Percentiles rank a stretch among this genome's conserved stretches.
phyloP scores from a whole-genome alignment of 2,329 filamentous ascomycete genomes.

The Scedosporium dehoogii region DNA sequence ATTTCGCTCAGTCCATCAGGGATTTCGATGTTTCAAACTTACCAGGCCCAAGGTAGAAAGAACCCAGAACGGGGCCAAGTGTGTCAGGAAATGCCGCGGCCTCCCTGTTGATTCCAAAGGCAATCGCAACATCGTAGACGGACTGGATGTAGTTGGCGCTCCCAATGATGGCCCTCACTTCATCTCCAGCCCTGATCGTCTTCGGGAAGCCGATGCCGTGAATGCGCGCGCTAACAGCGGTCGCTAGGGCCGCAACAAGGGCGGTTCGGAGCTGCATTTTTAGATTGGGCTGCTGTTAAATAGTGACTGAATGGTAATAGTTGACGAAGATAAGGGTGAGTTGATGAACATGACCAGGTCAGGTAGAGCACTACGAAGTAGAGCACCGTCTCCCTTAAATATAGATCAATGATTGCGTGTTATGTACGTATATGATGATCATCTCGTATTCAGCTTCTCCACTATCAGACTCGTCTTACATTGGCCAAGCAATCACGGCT shows the following conservation, averaged over 20 bases:
- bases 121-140: slow-evolving; percentile 32
- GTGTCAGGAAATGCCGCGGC: slow-evolving; percentile 14
- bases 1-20: too few species aligned
- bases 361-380: too few species aligned
- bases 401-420: too few species aligned
- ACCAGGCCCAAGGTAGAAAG: slow-evolving; percentile 27
- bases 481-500: too few species aligned
- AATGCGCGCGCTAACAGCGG: slow-evolving; percentile 27
- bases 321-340: too few species aligned
- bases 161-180: slow-evolving; percentile 26
- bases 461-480: too few species aligned
- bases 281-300: not conserved
- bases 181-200: slow-evolving; percentile 26
- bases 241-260: slow-evolving; percentile 13
- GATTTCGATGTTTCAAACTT: slow-evolving; percentile 3
- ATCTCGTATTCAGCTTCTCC: too few species aligned
- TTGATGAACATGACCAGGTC: too few species aligned
- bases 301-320: too few species aligned
- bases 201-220: slow-evolving; percentile 30
- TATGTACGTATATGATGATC: too few species aligned
- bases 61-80: slow-evolving; percentile 20
- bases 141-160: slow-evolving; percentile 33
- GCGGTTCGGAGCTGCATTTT: slow-evolving; percentile 1
- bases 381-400: too few species aligned
- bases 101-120: slow-evolving; percentile 25